These are phyloP conservation scores for Vaccinium myrtillus DNA, from an alignment of 148 eudicot genomes.

Conservation along the genomic window DNA sequence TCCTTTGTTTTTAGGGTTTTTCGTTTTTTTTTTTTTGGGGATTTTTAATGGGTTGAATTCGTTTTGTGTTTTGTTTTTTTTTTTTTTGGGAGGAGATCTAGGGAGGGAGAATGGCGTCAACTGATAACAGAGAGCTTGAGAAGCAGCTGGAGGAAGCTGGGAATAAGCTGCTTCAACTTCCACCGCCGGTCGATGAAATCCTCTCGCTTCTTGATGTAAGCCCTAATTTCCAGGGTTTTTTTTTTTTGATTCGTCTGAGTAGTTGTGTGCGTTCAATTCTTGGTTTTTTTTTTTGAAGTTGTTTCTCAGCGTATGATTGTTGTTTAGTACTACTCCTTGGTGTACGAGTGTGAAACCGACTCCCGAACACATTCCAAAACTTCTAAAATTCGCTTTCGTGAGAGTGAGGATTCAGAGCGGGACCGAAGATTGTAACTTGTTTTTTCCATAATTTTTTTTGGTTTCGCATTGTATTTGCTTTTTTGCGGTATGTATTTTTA, in stretches of 20 bases:
- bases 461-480: not conserved
- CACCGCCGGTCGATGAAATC: slow-evolving; percentile 44
- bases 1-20: not conserved
- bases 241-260: not conserved
- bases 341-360: too few species aligned
- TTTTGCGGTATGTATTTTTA: not conserved
- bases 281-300: not conserved
- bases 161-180: slow-evolving; percentile 45
- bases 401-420: too few species aligned
- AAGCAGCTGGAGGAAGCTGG: slow-evolving; percentile 52
- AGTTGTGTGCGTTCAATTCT: not conserved
- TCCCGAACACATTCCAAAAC: too few species aligned
- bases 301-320: not conserved
- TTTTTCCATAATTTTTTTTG: not conserved
- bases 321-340: not conserved
- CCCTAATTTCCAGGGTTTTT: slow-evolving; percentile 10
- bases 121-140: slow-evolving; percentile 48
- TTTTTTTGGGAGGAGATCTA: not conserved
- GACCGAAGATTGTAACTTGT: too few species aligned
- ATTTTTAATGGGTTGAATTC: not conserved
- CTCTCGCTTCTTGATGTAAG: slow-evolving; percentile 67
- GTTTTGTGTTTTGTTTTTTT: not conserved
- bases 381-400: too few species aligned
- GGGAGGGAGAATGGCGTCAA: slow-evolving; percentile 30
- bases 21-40: not conserved